Base-by-base conservation (phyloP, 2,329 filamentous ascomycete genomes). In the Plectosphaerella plurivora region DNA sequence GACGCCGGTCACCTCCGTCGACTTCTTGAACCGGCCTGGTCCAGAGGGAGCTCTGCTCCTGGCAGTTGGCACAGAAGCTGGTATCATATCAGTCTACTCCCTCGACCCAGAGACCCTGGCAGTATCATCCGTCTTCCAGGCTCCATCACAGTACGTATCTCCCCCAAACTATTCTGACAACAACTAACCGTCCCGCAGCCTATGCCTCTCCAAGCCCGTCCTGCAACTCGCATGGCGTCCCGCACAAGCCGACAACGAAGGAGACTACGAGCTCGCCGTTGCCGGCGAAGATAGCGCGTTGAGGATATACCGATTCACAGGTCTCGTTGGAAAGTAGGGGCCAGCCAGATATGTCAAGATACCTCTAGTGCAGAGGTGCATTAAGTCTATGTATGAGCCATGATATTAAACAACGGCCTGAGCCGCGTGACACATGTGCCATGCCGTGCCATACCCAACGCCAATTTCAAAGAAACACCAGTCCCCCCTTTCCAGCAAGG, bases 141-240 rank as follows among this genome's bases (percentile, higher is more conserved):
- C 76, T 6, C 60, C 53, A 28, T 57, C 66, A 20, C 67, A 73
- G 74, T 78, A 68, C 65, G 74, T 68, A 2, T 44, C n/a, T 20
- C 18, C 16, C 10, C 2, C 41, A 3, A 12, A 18, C 18, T 4
- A 20, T 20, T 5, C n/a, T 12, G 16, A 3, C 44, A 9, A 25
- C 12, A 45, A 12, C 61, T 64, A 45, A 66, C 53, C 24, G 4
- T 3, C 45, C 2, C 48, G 5, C 55, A 81, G 78, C 8, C 62
- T 81, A 48, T 81, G 75, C 44, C 78, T 88, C 1, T 84, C 86
- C 22, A 88, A 81, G 63, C 70, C 85, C 2, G 78, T 90, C 20
- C 77, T 83, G 22, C 84, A 88, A 63, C 71, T 92, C 36, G 76
- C 84, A 8, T 92, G 88, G 88, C 78, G 83, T 56, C 87, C 87